Percentiles rank a stretch among this genome's conserved stretches.
phyloP scores from a whole-genome alignment of 1,284 basidiomycete species.

The Anthracocystis panici-leucophaei region DNA sequence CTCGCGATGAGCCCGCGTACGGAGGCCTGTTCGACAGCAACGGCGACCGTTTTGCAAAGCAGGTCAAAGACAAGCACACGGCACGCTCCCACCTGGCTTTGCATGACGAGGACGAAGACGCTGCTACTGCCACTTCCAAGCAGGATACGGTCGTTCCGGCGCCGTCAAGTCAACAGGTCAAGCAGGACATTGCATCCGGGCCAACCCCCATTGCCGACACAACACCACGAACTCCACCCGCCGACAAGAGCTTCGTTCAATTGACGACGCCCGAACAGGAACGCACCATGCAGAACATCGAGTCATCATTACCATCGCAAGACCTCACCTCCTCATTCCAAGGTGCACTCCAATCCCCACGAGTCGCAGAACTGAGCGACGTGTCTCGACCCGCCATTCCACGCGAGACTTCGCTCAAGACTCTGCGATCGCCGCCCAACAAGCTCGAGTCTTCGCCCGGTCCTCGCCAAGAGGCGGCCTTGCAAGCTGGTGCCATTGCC shows the following conservation, averaged over 20 bases:
- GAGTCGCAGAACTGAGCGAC: neutral
- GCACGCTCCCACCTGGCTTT: constrained; percentile 36
- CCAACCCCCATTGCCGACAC: neutral
- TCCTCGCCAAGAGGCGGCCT: constrained; percentile 36
- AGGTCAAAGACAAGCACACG: neutral
- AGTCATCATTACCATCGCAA: constrained; percentile 1
- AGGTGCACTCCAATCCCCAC: neutral
- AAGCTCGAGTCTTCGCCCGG: constrained; percentile 35
- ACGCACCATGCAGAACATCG: constrained; percentile 9
- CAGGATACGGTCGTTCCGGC: neutral
- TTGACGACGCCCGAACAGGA: constrained; percentile 26
- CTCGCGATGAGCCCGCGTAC: constrained; percentile 17
- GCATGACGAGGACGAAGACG: constrained; percentile 35
- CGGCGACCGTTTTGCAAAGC: constrained; percentile 3
- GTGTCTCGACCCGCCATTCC: constrained; percentile 16
- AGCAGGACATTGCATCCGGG: neutral
- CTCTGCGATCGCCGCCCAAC: constrained; percentile 31
- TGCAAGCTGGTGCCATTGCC: constrained; percentile 35
- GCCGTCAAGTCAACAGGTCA: constrained; percentile 1
- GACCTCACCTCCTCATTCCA: constrained; percentile 14
- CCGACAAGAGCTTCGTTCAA: constrained; percentile 30
- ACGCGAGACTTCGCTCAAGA: constrained; percentile 37
- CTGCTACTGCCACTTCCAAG: neutral
- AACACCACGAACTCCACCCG: constrained; percentile 22
- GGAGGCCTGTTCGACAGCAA: constrained; percentile 24